Evolutionary conservation across 495 filamentous ascomycete species (phyloP), one percentile per base, ranked within the genome.

Genomic region (Parathielavia hyrcaniae): DNA sequence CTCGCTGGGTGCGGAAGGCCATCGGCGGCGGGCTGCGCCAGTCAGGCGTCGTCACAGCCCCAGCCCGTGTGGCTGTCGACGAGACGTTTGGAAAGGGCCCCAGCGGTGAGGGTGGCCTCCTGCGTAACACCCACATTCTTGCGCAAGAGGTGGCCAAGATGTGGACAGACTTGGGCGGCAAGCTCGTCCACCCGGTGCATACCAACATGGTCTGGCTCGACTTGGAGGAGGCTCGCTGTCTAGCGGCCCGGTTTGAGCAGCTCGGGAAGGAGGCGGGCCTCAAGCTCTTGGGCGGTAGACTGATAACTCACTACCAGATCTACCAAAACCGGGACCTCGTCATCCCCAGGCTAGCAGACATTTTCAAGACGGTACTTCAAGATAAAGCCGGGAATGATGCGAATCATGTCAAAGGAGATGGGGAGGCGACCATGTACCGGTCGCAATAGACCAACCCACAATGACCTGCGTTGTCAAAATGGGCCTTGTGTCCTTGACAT

Each of bases 171-270:
- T 69, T 84, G 14, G 87, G 86, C 1, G 84, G 86, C 13, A 77
- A 81, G 71, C 67, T 83, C 30, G 48, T 67, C 40, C 71, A 83
- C 34, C 83, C 83, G 9, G 85, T 86, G 4, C 86, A 96, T 63
- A 96, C 91, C 41, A 96, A 97, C 70, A 96, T 96, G 87, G 83
- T 95, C 16, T 97, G 91, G 92, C 61, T 96, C 56, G 87, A 95
- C 71, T 70, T 96, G 32, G 82, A 85, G 30, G 75, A 67, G 12
- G 67, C 62, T 7, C 73, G 76, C 0, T 73, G 84, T 53, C 60
- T 65, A 5, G 56, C 43, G 12, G 73, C 78, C 46, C 68, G 66
- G 34, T 75, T 86, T 35, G 72, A 77, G 19, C 69, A 74, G 55
- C 64, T 80, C 16, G 80, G 75, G 11, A 69, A 73, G 62, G 74